Evolutionary conservation across 2,329 filamentous ascomycete species (phyloP).

Genomic region (Myriangium duriaei): DNA sequence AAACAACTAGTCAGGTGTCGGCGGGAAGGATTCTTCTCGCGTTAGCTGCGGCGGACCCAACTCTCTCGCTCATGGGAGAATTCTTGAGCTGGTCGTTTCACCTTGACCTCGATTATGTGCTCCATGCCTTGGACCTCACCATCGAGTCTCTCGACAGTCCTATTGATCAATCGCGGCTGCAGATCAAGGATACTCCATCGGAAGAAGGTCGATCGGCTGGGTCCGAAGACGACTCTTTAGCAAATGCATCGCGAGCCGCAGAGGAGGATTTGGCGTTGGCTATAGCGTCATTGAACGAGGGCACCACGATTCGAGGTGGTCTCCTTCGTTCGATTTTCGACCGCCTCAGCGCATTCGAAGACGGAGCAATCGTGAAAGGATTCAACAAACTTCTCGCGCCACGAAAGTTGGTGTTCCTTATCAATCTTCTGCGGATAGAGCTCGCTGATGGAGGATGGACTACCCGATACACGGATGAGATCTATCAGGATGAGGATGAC

Average conservation of each 20-base stretch:
- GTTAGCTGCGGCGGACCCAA: constrained; percentile 53
- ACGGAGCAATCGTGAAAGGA: constrained; percentile 46
- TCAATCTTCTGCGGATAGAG: constrained; percentile 60
- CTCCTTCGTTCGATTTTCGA: constrained; percentile 56
- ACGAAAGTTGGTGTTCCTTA: constrained; percentile 57
- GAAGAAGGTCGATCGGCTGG: constrained; percentile 11
- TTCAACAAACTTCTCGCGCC: constrained; percentile 52
- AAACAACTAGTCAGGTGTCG: background rate
- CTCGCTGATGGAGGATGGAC: constrained; percentile 67
- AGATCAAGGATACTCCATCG: constrained; percentile 5
- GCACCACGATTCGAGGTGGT: constrained; percentile 49
- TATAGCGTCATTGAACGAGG: constrained; percentile 53
- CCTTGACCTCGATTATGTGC: constrained; percentile 52
- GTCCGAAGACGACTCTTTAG: constrained; percentile 49
- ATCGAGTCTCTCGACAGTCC: constrained; percentile 54
- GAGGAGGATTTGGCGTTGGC: constrained; percentile 52
- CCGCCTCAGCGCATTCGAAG: constrained; percentile 55
- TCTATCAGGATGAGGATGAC: constrained; percentile 31
- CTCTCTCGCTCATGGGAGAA: constrained; percentile 52
- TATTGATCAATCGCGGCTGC: constrained; percentile 16
- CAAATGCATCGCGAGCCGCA: constrained; percentile 14
- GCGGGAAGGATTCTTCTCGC: constrained; percentile 47
- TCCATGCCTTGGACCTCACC: constrained; percentile 52
- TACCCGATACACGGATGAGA: constrained; percentile 51
- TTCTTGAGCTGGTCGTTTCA: constrained; percentile 51